Evolutionary conservation across 768 basidiomycete genomes (phyloP).

Genomic region (Boletellus ananiceps): DNA sequence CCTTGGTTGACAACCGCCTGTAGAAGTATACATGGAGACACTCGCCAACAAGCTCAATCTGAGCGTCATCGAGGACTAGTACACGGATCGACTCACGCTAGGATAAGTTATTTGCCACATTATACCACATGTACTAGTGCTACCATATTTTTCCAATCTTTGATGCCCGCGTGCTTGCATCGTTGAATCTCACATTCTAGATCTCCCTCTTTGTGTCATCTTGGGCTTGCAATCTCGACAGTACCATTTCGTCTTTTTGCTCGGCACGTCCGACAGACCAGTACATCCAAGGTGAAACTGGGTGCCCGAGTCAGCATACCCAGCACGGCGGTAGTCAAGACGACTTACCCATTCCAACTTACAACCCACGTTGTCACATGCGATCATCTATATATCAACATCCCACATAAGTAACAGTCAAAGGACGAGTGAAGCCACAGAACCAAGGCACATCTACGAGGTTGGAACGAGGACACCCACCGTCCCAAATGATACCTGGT

Average conservation of each 20-base stretch:
- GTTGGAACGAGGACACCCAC: slow-evolving; percentile 36
- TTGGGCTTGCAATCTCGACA: slow-evolving; percentile 57
- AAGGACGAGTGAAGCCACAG: background rate
- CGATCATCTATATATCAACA: slow-evolving; percentile 64
- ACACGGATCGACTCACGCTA: background rate
- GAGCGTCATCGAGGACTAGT: slow-evolving; percentile 33
- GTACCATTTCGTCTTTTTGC: slow-evolving; percentile 59
- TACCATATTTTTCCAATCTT: background rate
- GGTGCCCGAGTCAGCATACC: background rate
- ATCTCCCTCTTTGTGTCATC: slow-evolving; percentile 33
- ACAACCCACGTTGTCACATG: slow-evolving; percentile 71
- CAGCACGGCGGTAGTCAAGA: background rate
- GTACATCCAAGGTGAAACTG: slow-evolving; percentile 76
- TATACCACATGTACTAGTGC: slow-evolving; percentile 14
- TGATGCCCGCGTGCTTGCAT: background rate
- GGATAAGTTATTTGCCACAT: slow-evolving; percentile 18
- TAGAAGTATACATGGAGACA: slow-evolving; percentile 86
- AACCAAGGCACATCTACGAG: no score
- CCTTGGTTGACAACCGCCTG: slow-evolving; percentile 3
- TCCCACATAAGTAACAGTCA: background rate
- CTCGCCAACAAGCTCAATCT: slow-evolving; percentile 76
- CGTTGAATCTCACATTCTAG: slow-evolving; percentile 17
- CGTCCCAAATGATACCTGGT: slow-evolving; percentile 75
- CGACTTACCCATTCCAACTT: slow-evolving; percentile 76
- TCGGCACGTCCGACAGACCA: slow-evolving; percentile 53